A percentile compares a stretch with the other conserved stretches of the same genome.
These are phyloP conservation scores for Alternaria brassicicola DNA, from an alignment of 2,329 filamentous ascomycete species.

Conservation along the genomic window DNA sequence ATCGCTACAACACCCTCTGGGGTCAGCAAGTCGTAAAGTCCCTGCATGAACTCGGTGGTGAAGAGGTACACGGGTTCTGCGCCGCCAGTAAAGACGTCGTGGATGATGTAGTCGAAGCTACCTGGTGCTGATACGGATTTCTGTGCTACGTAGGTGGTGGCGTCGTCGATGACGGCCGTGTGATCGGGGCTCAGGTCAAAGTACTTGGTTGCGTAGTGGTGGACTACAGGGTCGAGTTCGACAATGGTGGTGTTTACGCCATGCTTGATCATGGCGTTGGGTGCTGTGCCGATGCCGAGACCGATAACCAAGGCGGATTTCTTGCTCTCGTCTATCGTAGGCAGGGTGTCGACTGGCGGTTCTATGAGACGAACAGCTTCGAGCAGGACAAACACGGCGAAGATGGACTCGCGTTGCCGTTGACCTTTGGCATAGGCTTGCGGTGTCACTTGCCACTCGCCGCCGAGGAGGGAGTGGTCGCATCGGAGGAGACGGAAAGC, in stretches of 20 bases:
- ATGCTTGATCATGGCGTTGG: slow-evolving; percentile 82
- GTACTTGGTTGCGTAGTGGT: slow-evolving; percentile 81
- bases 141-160: slow-evolving; percentile 68
- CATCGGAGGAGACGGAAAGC: slow-evolving; percentile 85
- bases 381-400: slow-evolving; percentile 93
- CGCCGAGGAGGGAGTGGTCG: slow-evolving; percentile 91
- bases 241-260: slow-evolving; percentile 92
- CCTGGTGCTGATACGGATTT: slow-evolving; percentile 54
- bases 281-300: slow-evolving; percentile 89
- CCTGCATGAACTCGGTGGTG: slow-evolving; percentile 79
- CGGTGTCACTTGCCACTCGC: slow-evolving; percentile 76
- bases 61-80: slow-evolving; percentile 90
- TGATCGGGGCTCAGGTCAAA: slow-evolving; percentile 81
- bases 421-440: slow-evolving; percentile 49
- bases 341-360: slow-evolving; percentile 15
- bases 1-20: slow-evolving; percentile 86
- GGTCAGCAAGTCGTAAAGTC: slow-evolving; percentile 73
- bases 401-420: slow-evolving; percentile 80
- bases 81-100: slow-evolving; percentile 97
- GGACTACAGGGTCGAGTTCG: slow-evolving; percentile 89
- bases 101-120: slow-evolving; percentile 88
- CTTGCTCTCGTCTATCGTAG: slow-evolving; percentile 61
- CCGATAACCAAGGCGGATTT: slow-evolving; percentile 87
- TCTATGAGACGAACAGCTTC: slow-evolving; percentile 87
- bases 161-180: slow-evolving; percentile 80